Evolutionary conservation across 495 filamentous ascomycete genomes (phyloP), one percentile per base, ranked within the genome.

Genomic region (Penicillium coprophilum): DNA sequence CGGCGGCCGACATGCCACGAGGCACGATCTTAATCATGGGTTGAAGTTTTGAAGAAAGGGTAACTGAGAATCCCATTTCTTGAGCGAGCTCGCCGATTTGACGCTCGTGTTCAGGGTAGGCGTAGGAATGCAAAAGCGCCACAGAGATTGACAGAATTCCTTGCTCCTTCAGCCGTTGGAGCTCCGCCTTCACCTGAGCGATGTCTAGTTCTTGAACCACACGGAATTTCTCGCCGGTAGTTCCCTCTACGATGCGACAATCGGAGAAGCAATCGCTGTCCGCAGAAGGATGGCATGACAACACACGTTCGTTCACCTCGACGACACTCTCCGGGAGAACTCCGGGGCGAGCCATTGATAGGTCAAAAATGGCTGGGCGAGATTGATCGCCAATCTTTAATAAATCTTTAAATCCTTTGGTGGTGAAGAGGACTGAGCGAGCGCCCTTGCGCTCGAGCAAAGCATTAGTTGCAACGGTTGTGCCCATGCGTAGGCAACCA

Each of bases 391-490:
- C 90, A 55, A 93, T 94, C 36, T 89, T 85, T 20, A 97, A 79
- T 58, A 93, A 91, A 71, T 98, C 94, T 47, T 85, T 87, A 73
- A 98, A 98, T 0, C 94, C 94, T 67, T 90, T 88, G 2, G 95
- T 97, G 10, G 95, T 91, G 20, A 97, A 82, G 62, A 98, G 80
- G 3, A 87, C 94, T 56, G 95, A 96, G 62, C 85, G 85, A 71
- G 96, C 94, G 6, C 94, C 94, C 72, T 97, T 98, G 55, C 94
- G 75, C 72, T 98, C 95, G 2, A 98, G 78, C 53, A 98, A 72
- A n/a, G 90, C 90, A 69, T 95, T 95, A 13, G 90, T 95, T 0
- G 90, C 90, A 24, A 95, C 90, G 3, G 90, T 95, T 19, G 90
- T 95, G 28, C 90, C 90, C 90, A 95, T 93, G 47, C 90, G 86